Evolutionary conservation across 306 rosid species (phyloP).

Genomic region (Quillaja saponaria): DNA sequence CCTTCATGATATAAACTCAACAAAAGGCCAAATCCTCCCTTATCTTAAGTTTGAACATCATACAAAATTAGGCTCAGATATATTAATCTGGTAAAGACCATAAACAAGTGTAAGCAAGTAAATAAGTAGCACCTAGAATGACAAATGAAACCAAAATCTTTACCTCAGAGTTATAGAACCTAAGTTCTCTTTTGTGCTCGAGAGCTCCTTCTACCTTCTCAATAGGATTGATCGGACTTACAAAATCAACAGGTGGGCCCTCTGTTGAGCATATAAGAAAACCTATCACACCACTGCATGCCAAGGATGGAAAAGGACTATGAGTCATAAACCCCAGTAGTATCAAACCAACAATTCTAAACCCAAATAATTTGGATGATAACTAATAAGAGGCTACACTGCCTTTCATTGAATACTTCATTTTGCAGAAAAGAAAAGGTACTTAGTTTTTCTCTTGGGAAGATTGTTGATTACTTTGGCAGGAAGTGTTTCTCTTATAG

Average conservation of each 20-base stretch:
- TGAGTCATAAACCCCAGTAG: neutral
- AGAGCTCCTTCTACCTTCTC: constrained; percentile 82
- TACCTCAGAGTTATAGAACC: constrained; percentile 91
- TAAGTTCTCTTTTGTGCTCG: constrained; percentile 68
- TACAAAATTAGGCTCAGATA: neutral
- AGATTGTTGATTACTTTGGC: neutral
- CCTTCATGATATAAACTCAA: neutral
- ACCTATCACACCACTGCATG: constrained; percentile 87
- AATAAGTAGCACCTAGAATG: neutral
- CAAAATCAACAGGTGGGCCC: constrained; percentile 87
- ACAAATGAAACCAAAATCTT: neutral
- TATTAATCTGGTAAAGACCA: neutral
- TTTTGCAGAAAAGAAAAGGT: too few relatives aligned
- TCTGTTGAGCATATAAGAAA: constrained; percentile 80
- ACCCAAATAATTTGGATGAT: neutral
- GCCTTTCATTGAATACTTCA: neutral
- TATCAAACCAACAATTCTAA: constrained; percentile 7
- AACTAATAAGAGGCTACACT: neutral
- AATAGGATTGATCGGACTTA: constrained; percentile 80
- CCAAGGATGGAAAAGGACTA: constrained; percentile 18
- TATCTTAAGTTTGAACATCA: neutral
- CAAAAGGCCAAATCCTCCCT: neutral
- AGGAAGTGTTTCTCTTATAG: too few relatives aligned
- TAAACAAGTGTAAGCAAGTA: neutral
- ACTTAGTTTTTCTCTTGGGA: constrained; percentile 3